Conservation (phyloP, 768 basidiomycete genomes). For the Termitomyces titanicus region DNA sequence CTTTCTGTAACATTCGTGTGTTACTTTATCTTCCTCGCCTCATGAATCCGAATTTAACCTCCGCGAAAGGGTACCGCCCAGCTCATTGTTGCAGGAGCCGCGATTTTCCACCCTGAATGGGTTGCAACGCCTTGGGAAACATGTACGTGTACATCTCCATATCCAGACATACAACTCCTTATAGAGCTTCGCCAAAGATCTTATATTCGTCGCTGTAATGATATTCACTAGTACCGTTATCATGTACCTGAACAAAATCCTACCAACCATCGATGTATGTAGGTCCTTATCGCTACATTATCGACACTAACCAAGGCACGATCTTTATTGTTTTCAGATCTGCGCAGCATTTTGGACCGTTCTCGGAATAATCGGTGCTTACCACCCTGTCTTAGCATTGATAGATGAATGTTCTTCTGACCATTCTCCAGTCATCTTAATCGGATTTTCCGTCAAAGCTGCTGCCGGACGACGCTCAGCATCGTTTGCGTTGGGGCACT, state of each 20-base stretch:
- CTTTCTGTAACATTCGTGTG: slow-evolving; percentile 61
- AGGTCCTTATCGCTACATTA: background rate
- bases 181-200: slow-evolving; percentile 26
- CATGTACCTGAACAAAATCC: slow-evolving; percentile 50
- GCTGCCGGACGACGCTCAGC: slow-evolving; percentile 50
- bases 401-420: background rate
- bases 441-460: slow-evolving; percentile 55
- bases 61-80: slow-evolving; percentile 29
- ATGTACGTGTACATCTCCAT: slow-evolving; percentile 30
- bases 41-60: background rate
- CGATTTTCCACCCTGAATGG: slow-evolving; percentile 58
- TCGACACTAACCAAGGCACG: background rate
- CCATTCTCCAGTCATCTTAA: slow-evolving; percentile 41
- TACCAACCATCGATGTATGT: slow-evolving; percentile 48
- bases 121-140: slow-evolving; percentile 58
- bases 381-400: background rate
- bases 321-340: slow-evolving; percentile 28
- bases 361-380: slow-evolving; percentile 46
- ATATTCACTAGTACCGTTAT: slow-evolving; percentile 45
- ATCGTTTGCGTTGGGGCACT: slow-evolving; percentile 53
- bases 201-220: slow-evolving; percentile 56
- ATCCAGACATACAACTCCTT: background rate
- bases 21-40: background rate
- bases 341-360: slow-evolving; percentile 62
- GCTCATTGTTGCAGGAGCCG: slow-evolving; percentile 53